A percentile compares a stretch with the other conserved stretches of the same genome.
These are phyloP conservation scores for Fusarium fujikuroi DNA, from an alignment of 2,329 filamentous ascomycete species.

Conservation along the genomic window DNA sequence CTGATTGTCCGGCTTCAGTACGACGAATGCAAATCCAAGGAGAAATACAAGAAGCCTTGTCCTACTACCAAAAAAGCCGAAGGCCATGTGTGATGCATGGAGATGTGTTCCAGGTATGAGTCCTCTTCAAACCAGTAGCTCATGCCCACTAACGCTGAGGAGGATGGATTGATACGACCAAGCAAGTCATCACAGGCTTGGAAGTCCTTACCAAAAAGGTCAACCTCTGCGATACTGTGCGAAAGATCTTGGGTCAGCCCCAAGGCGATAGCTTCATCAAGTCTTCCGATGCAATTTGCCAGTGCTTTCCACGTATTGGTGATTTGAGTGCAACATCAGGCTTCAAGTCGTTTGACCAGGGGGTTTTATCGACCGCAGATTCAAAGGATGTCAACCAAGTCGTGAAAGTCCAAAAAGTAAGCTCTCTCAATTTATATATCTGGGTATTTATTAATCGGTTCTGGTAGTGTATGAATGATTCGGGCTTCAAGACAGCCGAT, in stretches of 20 bases:
- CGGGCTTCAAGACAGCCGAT: neutral
- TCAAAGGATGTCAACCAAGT: neutral
- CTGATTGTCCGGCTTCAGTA: neutral
- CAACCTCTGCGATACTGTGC: neutral
- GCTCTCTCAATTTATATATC: neutral
- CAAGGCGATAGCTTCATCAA: neutral
- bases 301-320: neutral
- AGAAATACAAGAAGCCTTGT: neutral
- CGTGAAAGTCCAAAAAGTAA: neutral
- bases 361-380: neutral
- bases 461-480: neutral
- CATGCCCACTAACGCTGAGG: rapidly evolving
- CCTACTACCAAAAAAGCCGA: neutral
- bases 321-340: neutral
- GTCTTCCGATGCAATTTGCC: neutral
- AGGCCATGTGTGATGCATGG: neutral
- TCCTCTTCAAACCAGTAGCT: rapidly evolving
- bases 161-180: neutral
- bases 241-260: neutral
- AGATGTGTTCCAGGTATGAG: neutral
- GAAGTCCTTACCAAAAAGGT: neutral
- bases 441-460: neutral
- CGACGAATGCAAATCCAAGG: neutral
- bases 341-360: neutral
- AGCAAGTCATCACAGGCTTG: neutral